These are phyloP conservation scores for Tuber indicum DNA, from an alignment of 495 filamentous ascomycete genomes.

Conservation along the genomic window DNA sequence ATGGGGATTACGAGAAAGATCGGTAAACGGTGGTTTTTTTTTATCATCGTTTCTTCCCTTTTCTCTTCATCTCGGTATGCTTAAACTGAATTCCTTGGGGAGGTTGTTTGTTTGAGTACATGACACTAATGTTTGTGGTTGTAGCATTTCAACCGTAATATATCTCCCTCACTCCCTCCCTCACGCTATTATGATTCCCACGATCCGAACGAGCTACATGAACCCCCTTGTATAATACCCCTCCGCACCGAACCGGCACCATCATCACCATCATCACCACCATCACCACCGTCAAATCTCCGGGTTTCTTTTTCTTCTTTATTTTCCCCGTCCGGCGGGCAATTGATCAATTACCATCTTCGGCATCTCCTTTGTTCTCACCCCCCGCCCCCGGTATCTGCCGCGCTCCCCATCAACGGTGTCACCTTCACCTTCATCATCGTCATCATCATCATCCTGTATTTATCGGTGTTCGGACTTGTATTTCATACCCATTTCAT, in stretches of 20 bases:
- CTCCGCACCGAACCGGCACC: not conserved
- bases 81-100: not conserved
- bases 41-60: not conserved
- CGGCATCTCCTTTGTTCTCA: not conserved
- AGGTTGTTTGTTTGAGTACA: not conserved
- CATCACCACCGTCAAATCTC: not conserved
- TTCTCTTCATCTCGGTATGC: not conserved
- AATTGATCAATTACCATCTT: not conserved
- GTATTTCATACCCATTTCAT: constrained; percentile 4
- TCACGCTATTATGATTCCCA: not conserved
- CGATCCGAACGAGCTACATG: not conserved
- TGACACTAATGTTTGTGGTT: not conserved
- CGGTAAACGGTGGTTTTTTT: not conserved
- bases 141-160: not conserved
- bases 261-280: not conserved
- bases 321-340: not conserved
- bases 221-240: not conserved
- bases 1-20: constrained; percentile 1
- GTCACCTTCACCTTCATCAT: not conserved
- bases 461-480: constrained; percentile 4
- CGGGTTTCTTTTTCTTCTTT: not conserved
- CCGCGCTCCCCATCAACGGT: not conserved
- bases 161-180: not conserved
- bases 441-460: not conserved
- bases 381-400: not conserved